Evolutionary conservation across 2,329 filamentous ascomycete species (phyloP).

Genomic region (Keithomyces neogunnii): DNA sequence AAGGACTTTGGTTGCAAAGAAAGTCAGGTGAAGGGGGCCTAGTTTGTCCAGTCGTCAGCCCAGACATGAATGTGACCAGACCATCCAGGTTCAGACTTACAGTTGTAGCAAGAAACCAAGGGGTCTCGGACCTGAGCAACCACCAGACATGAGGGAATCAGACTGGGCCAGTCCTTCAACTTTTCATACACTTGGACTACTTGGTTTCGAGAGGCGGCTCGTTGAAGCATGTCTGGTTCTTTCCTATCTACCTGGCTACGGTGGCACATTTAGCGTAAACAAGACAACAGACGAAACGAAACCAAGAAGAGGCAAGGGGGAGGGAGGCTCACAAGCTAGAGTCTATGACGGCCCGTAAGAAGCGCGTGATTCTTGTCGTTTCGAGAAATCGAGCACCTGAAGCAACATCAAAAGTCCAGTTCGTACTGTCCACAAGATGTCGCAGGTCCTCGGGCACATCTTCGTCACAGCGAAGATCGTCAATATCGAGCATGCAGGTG

Average conservation of each 20-base stretch:
- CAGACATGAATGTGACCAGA: not conserved
- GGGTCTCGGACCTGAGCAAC: slow-evolving; percentile 12
- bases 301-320: not conserved
- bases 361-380: slow-evolving; percentile 21
- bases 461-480: slow-evolving; percentile 35
- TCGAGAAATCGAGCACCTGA: slow-evolving; percentile 30
- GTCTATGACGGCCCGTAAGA: slow-evolving; percentile 24
- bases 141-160: slow-evolving; percentile 27
- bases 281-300: not conserved
- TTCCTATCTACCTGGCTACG: slow-evolving; percentile 17
- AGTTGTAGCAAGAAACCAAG: slow-evolving; percentile 14
- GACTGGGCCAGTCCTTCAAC: slow-evolving; percentile 26
- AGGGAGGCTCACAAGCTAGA: slow-evolving; percentile 22
- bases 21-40: slow-evolving; percentile 33
- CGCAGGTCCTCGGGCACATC: slow-evolving; percentile 26
- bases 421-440: slow-evolving; percentile 25
- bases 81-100: slow-evolving; percentile 8
- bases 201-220: slow-evolving; percentile 11
- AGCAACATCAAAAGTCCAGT: slow-evolving; percentile 23
- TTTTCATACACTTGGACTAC: slow-evolving; percentile 19
- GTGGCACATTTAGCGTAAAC: slow-evolving; percentile 6
- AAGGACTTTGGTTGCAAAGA: slow-evolving; percentile 32
- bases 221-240: slow-evolving; percentile 9
- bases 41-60: not conserved
- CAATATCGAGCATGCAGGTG: slow-evolving; percentile 28